phyloP scores from a whole-genome alignment of 495 filamentous ascomycete genomes.

The Tuber umbilicatum region DNA sequence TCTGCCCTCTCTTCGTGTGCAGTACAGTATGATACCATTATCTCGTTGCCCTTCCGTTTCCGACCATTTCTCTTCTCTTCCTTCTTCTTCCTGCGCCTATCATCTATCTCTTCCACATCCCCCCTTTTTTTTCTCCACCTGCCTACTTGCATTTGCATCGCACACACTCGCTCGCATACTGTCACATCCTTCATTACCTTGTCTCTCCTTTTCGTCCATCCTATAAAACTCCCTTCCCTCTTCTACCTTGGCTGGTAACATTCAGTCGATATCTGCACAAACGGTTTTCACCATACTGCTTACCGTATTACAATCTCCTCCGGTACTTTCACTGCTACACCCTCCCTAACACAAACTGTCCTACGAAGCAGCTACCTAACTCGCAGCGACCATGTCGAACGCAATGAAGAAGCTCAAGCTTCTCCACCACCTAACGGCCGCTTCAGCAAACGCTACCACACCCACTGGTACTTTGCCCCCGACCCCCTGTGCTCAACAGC shows the following conservation, averaged over 20 bases:
- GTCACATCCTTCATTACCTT: not conserved
- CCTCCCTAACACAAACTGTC: not conserved
- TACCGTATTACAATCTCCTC: not conserved
- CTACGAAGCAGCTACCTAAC: slow-evolving; percentile 3
- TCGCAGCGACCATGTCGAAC: slow-evolving; percentile 31
- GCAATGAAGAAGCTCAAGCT: slow-evolving; percentile 44
- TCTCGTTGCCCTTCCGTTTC: not conserved
- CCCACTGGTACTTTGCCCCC: slow-evolving; percentile 18
- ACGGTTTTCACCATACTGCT: not conserved
- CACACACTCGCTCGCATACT: not conserved
- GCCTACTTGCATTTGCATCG: not conserved
- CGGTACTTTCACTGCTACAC: not conserved
- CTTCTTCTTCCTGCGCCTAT: no score
- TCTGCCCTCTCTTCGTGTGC: not conserved
- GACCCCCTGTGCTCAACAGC: slow-evolving; percentile 22
- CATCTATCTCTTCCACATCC: not conserved
- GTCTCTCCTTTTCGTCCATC: not conserved
- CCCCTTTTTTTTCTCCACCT: not conserved
- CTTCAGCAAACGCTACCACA: slow-evolving; percentile 32
- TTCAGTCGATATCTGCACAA: not conserved
- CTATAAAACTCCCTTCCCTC: not conserved
- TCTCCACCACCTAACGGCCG: slow-evolving; percentile 40
- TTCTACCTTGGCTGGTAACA: not conserved
- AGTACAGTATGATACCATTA: no score
- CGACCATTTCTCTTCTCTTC: not conserved